A percentile compares a stretch with the other conserved stretches of the same genome.
Conservation (phyloP, 176 grass and related monocot genomes). For the Eragrostis nindensis region DNA sequence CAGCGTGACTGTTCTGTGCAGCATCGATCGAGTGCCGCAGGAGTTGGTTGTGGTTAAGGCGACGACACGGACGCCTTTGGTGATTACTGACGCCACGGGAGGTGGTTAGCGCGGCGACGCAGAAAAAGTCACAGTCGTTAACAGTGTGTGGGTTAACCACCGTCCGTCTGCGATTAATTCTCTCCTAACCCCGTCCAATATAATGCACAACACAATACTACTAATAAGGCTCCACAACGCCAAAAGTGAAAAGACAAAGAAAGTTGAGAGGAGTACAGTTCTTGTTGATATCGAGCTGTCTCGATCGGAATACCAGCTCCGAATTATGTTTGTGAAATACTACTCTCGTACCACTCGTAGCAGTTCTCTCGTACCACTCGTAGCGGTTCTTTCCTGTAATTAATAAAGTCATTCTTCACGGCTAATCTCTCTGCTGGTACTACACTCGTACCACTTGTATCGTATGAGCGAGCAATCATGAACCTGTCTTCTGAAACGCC, state of each 20-base stretch:
- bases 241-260: too few relatives aligned
- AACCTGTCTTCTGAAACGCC: not conserved
- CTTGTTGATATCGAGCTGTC: too few relatives aligned
- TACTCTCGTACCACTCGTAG: too few relatives aligned
- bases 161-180: not conserved
- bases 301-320: not conserved
- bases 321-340: not conserved
- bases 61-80: not conserved
- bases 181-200: not conserved
- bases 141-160: constrained; percentile 21
- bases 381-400: too few relatives aligned
- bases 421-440: not conserved
- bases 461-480: constrained; percentile 6
- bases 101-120: not conserved
- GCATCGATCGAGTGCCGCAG: not conserved
- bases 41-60: too few relatives aligned
- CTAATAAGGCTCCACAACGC: too few relatives aligned
- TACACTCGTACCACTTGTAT: not conserved
- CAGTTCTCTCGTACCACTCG: not conserved
- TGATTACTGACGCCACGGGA: not conserved
- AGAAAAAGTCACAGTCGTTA: not conserved
- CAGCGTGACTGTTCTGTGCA: not conserved
- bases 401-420: not conserved
- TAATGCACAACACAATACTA: too few relatives aligned
- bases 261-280: too few relatives aligned